A percentile compares a stretch with the other conserved stretches of the same genome.
Conservation (phyloP, 2,329 filamentous ascomycete genomes). For the Fusarium nelsonii region DNA sequence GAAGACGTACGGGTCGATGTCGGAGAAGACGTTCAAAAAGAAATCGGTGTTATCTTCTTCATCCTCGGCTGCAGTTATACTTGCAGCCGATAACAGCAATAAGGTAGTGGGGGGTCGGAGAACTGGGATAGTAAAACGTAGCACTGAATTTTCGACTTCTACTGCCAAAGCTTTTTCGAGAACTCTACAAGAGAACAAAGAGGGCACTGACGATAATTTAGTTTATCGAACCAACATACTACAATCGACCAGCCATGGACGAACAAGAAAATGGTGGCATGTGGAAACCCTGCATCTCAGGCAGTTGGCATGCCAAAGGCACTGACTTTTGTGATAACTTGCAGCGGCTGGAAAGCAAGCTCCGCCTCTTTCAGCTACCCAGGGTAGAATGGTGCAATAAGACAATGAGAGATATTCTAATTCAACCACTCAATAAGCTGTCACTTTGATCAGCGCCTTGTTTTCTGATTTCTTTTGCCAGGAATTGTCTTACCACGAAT, state of each 20-base stretch:
- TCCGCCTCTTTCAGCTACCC: not conserved
- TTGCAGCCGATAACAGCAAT: not conserved
- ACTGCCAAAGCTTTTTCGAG: too few relatives aligned
- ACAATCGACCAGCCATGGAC: too few relatives aligned
- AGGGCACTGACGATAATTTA: too few relatives aligned
- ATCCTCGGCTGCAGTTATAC: not conserved
- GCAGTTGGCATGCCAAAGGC: not conserved
- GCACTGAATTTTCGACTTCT: too few relatives aligned
- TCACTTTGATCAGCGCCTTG: not conserved
- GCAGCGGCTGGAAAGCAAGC: not conserved
- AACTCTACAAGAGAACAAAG: too few relatives aligned
- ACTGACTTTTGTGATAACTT: not conserved
- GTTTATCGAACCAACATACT: too few relatives aligned
- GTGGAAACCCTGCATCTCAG: not conserved
- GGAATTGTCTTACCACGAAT: not conserved
- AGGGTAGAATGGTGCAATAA: not conserved
- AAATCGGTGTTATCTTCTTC: not conserved
- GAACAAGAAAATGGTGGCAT: rapidly evolving
- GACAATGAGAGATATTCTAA: rapidly evolving
- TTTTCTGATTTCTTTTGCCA: not conserved
- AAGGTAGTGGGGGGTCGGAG: not conserved
- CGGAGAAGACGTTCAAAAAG: slow-evolving; percentile 1
- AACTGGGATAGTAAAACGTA: too few relatives aligned
- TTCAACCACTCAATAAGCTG: not conserved
- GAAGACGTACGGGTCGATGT: not conserved